Conservation (phyloP, 1,284 basidiomycete species). For the Ganoderma meredithae region DNA sequence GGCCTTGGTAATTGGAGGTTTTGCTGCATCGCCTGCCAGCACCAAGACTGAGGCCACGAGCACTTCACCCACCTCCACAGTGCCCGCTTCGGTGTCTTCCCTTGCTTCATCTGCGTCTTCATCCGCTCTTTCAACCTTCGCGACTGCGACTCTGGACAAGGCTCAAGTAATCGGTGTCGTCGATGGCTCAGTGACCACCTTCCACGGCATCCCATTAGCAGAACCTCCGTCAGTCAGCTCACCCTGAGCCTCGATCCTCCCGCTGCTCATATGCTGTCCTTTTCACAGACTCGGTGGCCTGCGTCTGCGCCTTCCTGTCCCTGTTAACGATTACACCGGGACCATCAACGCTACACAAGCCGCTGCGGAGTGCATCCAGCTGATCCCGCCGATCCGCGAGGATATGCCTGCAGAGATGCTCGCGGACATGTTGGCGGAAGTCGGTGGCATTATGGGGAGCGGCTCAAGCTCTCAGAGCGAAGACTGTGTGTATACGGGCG, state of each 20-base stretch:
- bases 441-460: constrained; percentile 24
- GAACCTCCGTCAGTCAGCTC: constrained; percentile 44
- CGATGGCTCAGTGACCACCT: constrained; percentile 43
- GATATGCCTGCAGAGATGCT: constrained; percentile 4
- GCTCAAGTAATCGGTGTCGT: constrained; percentile 17
- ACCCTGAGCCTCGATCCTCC: not conserved
- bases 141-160: constrained; percentile 17
- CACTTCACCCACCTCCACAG: no score
- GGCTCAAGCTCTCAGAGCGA: constrained; percentile 22
- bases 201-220: constrained; percentile 62
- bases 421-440: constrained; percentile 31
- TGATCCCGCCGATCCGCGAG: constrained; percentile 30
- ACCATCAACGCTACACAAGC: constrained; percentile 49
- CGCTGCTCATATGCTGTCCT: no score
- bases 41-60: not conserved
- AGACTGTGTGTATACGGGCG: constrained; percentile 29
- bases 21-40: not conserved
- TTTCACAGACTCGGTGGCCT: no score
- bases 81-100: no score
- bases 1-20: not conserved
- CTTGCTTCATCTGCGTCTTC: no score
- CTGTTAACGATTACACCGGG: constrained; percentile 49
- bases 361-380: constrained; percentile 60
- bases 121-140: not conserved
- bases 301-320: constrained; percentile 56